These are phyloP conservation scores for Carex myosuroides DNA, from an alignment of 176 grass and related monocot genomes.

Conservation along the genomic window DNA sequence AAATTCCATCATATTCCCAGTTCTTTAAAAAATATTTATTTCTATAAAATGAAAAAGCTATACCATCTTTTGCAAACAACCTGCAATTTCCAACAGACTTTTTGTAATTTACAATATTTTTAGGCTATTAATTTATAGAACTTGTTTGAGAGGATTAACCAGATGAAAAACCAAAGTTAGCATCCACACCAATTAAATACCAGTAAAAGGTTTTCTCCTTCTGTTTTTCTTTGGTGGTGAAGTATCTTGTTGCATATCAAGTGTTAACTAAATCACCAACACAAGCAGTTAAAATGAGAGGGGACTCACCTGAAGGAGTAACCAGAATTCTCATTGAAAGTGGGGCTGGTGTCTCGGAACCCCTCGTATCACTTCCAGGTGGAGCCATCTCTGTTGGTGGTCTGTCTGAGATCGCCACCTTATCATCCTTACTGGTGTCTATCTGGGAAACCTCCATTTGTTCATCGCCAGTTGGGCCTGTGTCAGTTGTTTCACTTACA, in stretches of 20 bases:
- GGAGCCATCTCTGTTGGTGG: neutral
- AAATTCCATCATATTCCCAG: neutral
- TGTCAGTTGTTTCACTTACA: neutral
- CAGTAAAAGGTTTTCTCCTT: neutral
- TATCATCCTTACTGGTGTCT: neutral
- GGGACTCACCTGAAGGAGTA: neutral
- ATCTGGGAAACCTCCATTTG: neutral
- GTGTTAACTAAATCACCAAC: neutral
- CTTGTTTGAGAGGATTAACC: neutral
- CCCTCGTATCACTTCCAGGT: neutral
- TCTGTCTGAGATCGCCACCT: neutral
- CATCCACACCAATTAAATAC: neutral
- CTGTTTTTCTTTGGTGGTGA: too few species aligned
- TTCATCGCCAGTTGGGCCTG: neutral
- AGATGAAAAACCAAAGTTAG: neutral
- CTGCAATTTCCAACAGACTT: neutral
- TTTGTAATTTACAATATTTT: neutral
- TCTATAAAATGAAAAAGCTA: too few species aligned
- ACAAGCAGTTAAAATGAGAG: neutral
- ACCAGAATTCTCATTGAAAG: neutral
- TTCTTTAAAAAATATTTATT: neutral
- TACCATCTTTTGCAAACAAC: neutral
- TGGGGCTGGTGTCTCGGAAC: neutral
- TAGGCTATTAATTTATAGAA: neutral
- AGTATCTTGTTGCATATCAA: neutral